Evolutionary conservation across 2,329 filamentous ascomycete genomes (phyloP).

Genomic region (Mollisiaceae sp.): DNA sequence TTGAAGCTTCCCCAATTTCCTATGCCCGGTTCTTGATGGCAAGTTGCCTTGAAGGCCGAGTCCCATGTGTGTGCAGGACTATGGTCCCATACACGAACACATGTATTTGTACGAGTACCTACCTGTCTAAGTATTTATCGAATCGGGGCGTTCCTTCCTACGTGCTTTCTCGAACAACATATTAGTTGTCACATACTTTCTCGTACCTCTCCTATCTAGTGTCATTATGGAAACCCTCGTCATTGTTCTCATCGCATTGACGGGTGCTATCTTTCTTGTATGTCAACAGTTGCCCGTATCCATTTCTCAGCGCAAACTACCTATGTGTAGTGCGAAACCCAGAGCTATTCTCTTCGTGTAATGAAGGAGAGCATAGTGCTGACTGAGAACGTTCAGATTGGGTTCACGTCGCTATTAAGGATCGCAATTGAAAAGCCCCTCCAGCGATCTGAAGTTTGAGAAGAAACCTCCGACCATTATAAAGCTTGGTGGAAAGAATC

Average conservation of each 20-base stretch:
- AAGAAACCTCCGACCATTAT: too few species aligned
- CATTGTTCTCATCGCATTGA: conserved; percentile 1
- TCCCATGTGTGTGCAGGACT: background rate
- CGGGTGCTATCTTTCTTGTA: conserved; percentile 15
- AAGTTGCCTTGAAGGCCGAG: too few species aligned
- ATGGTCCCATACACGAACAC: too few species aligned
- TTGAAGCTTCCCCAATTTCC: background rate
- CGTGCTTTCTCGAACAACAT: background rate
- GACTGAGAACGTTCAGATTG: background rate
- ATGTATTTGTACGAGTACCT: too few species aligned
- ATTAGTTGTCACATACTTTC: too few species aligned
- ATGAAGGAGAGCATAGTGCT: background rate
- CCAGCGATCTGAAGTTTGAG: background rate
- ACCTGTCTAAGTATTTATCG: too few species aligned
- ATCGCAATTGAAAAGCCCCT: conserved; percentile 5
- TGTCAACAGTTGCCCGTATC: background rate
- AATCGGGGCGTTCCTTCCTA: background rate
- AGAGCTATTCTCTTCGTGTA: background rate
- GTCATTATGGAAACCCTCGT: conserved; percentile 15
- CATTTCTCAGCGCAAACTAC: background rate
- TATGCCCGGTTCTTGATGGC: too few species aligned
- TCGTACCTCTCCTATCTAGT: background rate
- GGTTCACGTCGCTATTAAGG: background rate
- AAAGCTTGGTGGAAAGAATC: too few species aligned
- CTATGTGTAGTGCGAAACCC: background rate